phyloP scores from a whole-genome alignment of 257 asterid genomes.

The Jaltomata sinuosa region DNA sequence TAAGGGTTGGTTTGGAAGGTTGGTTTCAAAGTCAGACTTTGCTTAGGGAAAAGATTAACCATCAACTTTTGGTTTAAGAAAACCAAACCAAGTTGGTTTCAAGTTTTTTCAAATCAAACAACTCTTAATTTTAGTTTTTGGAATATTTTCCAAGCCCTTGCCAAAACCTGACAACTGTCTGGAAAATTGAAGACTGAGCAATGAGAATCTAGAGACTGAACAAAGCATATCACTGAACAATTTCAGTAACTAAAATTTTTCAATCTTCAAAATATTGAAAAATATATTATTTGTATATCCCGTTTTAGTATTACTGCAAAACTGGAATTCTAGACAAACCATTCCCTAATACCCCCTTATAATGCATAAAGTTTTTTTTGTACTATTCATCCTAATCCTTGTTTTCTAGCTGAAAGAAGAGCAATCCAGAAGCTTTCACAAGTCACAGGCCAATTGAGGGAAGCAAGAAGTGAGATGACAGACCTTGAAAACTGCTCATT shows the following conservation, averaged over 20 bases:
- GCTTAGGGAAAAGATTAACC: not conserved
- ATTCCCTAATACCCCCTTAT: not conserved
- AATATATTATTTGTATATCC: not conserved
- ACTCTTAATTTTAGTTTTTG: not conserved
- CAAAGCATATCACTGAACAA: not conserved
- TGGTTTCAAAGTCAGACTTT: not conserved
- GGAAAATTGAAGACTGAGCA: not conserved
- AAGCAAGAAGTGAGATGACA: constrained; percentile 11
- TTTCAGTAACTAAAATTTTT: not conserved
- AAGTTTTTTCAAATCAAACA: not conserved
- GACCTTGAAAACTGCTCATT: constrained; percentile 58
- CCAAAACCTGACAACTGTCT: not conserved
- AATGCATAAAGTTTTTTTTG: too few species aligned
- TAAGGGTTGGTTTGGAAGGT: not conserved
- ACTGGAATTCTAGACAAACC: not conserved
- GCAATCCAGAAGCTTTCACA: not conserved
- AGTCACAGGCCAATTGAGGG: not conserved
- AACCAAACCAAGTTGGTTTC: not conserved
- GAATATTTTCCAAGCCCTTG: not conserved
- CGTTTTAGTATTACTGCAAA: not conserved
- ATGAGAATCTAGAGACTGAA: not conserved
- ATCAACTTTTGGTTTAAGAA: not conserved
- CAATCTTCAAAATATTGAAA: not conserved
- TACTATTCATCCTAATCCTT: not conserved
- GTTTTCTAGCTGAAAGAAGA: not conserved